A percentile compares a stretch with the other conserved stretches of the same genome.
phyloP scores from a whole-genome alignment of 2,329 filamentous ascomycete species.

The Capronia epimyces region DNA sequence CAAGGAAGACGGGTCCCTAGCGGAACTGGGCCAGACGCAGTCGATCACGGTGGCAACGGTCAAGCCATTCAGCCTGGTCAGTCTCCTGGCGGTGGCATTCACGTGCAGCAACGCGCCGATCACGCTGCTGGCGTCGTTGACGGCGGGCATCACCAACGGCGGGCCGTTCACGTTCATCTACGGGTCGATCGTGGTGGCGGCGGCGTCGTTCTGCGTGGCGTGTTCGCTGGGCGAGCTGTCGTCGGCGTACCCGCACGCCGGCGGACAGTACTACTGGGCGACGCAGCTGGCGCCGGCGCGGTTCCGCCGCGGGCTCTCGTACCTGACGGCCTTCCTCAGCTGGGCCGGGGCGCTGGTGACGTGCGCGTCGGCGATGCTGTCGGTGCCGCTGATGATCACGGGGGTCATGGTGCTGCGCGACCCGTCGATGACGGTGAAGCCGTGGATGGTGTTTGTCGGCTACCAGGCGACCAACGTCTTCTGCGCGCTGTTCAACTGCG shows the following conservation, averaged over 20 bases:
- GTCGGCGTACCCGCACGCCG: slow-evolving; percentile 47
- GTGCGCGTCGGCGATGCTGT: background rate
- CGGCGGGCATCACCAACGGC: background rate
- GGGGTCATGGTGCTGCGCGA: too few relatives aligned
- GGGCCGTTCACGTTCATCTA: slow-evolving; percentile 5
- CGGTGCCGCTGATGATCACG: slow-evolving; percentile 6
- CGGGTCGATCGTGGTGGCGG: slow-evolving; percentile 23
- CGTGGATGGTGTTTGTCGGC: slow-evolving; percentile 40
- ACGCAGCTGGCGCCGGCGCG: slow-evolving; percentile 40
- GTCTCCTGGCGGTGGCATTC: background rate
- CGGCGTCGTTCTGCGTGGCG: slow-evolving; percentile 39
- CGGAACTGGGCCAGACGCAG: too few relatives aligned
- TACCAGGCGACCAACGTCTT: slow-evolving; percentile 47
- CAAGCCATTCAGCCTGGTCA: background rate
- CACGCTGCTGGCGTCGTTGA: too few relatives aligned
- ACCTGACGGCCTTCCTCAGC: slow-evolving; percentile 3
- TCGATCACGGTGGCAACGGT: too few relatives aligned
- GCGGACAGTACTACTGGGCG: slow-evolving; percentile 32
- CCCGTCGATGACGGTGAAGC: slow-evolving; percentile 17
- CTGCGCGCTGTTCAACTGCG: slow-evolving; percentile 47
- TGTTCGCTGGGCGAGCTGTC: slow-evolving; percentile 37
- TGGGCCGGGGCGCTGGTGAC: background rate
- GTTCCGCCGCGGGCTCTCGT: slow-evolving; percentile 27
- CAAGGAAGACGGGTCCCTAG: too few relatives aligned
- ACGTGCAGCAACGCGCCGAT: background rate